These are phyloP conservation scores for Corrigiola litoralis DNA, from an alignment of 179 eudicot species.

Conservation along the genomic window DNA sequence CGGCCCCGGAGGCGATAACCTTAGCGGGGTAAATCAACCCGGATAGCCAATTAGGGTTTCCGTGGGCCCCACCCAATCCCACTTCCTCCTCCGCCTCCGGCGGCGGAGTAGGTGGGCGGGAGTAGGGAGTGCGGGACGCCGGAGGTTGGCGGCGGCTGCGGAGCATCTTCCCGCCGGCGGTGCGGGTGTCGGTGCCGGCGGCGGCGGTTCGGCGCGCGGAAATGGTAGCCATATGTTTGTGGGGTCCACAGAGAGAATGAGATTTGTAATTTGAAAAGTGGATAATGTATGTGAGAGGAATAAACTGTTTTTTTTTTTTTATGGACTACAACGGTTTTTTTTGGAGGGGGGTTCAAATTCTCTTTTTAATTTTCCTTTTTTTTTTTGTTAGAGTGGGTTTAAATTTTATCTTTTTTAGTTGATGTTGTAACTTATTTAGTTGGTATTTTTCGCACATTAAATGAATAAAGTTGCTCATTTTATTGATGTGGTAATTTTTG, in stretches of 20 bases:
- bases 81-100: constrained; percentile 9
- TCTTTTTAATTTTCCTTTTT: too few species aligned
- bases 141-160: constrained; percentile 25
- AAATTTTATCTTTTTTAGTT: too few species aligned
- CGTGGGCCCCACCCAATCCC: too few species aligned
- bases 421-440: too few species aligned
- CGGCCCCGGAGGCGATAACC: constrained; percentile 60
- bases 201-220: constrained; percentile 34
- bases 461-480: too few species aligned
- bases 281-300: too few species aligned
- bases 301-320: too few species aligned
- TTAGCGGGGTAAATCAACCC: constrained; percentile 59
- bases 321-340: too few species aligned
- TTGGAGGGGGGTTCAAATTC: too few species aligned
- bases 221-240: constrained; percentile 36
- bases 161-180: constrained; percentile 57
- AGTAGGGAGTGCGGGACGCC: constrained; percentile 45
- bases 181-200: constrained; percentile 35
- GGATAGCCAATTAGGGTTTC: constrained; percentile 74
- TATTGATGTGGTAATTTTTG: too few species aligned
- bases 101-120: constrained; percentile 25
- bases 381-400: too few species aligned
- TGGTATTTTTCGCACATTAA: too few species aligned
- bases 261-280: not conserved
- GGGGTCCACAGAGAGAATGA: constrained; percentile 18